Evolutionary conservation across 768 basidiomycete species (phyloP).

Genomic region (Xerocomellus chrysenteron): DNA sequence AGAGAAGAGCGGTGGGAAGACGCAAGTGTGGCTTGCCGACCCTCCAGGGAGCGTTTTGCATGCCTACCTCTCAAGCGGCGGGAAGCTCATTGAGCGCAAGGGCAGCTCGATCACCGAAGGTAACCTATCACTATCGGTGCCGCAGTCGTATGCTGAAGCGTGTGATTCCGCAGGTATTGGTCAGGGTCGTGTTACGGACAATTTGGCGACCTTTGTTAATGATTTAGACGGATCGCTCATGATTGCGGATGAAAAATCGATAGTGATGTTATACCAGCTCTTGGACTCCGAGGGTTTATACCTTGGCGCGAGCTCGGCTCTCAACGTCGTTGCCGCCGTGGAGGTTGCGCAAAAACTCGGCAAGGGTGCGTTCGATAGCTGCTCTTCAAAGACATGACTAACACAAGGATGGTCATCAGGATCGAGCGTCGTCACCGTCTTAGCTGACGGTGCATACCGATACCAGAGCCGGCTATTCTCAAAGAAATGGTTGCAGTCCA

Average conservation of each 20-base stretch:
- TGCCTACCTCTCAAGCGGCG: slow-evolving; percentile 78
- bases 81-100: slow-evolving; percentile 67
- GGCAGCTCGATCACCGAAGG: slow-evolving; percentile 96
- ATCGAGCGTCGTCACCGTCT: slow-evolving; percentile 80
- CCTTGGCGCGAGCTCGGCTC: slow-evolving; percentile 88
- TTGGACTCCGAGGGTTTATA: slow-evolving; percentile 93
- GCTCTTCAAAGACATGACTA: not conserved
- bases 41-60: slow-evolving; percentile 94
- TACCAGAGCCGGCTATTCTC: slow-evolving; percentile 97
- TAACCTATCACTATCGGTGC: slow-evolving; percentile 25
- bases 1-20: slow-evolving; percentile 74
- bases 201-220: slow-evolving; percentile 78
- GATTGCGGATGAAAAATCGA: slow-evolving; percentile 85
- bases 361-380: slow-evolving; percentile 50
- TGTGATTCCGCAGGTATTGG: slow-evolving; percentile 72
- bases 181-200: slow-evolving; percentile 93
- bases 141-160: not conserved
- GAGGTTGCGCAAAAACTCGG: slow-evolving; percentile 85
- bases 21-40: slow-evolving; percentile 93
- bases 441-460: slow-evolving; percentile 95
- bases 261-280: slow-evolving; percentile 91
- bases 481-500: slow-evolving; percentile 83
- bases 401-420: slow-evolving; percentile 42
- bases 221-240: slow-evolving; percentile 80
- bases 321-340: slow-evolving; percentile 93